A percentile compares a stretch with the other conserved stretches of the same genome.
These are phyloP conservation scores for Cubamyces lactineus DNA, from an alignment of 768 basidiomycete species.

Conservation along the genomic window DNA sequence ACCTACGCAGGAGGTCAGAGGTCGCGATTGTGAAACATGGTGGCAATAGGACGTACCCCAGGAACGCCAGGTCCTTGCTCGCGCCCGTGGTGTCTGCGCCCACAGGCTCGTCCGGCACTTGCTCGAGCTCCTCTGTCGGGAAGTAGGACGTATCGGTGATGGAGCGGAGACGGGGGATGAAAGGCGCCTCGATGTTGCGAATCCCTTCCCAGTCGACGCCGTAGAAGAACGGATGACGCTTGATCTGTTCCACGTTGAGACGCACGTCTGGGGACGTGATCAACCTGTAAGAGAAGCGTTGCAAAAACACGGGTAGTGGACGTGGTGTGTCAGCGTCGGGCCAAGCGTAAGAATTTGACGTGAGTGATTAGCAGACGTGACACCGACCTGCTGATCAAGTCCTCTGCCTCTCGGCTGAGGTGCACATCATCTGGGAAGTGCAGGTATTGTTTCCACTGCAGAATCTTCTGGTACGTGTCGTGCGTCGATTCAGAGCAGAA, in stretches of 20 bases:
- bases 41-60: slow-evolving; percentile 43
- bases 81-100: slow-evolving; percentile 44
- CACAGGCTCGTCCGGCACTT: slow-evolving; percentile 55
- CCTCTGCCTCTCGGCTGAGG: slow-evolving; percentile 88
- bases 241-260: slow-evolving; percentile 83
- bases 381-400: slow-evolving; percentile 78
- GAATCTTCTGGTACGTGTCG: slow-evolving; percentile 97
- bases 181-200: slow-evolving; percentile 89
- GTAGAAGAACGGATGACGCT: slow-evolving; percentile 89
- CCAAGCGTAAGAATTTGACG: background rate
- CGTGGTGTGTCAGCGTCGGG: background rate
- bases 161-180: slow-evolving; percentile 91
- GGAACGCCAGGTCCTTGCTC: slow-evolving; percentile 61
- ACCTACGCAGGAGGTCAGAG: slow-evolving; percentile 43
- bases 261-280: slow-evolving; percentile 85
- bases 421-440: slow-evolving; percentile 94
- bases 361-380: background rate
- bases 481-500: slow-evolving; percentile 97
- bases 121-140: slow-evolving; percentile 92
- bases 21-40: background rate
- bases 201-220: slow-evolving; percentile 94
- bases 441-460: slow-evolving; percentile 89
- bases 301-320: background rate
- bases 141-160: slow-evolving; percentile 99
- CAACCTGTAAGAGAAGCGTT: slow-evolving; percentile 48